Evolutionary conservation across 1,284 basidiomycete species (phyloP).

Genomic region (Fomitopsis schrenkii): DNA sequence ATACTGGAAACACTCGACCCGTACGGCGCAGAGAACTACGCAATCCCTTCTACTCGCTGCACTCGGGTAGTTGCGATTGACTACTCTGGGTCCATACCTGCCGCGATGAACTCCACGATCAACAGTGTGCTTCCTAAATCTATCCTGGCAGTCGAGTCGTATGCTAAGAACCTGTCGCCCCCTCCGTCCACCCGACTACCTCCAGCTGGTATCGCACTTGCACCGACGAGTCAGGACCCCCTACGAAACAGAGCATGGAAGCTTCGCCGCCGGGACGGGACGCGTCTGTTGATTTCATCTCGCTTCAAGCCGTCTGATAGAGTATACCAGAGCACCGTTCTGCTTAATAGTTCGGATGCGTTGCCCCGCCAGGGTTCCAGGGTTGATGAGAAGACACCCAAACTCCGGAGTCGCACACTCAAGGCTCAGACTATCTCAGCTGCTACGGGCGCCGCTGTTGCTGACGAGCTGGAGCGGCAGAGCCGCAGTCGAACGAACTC

Average conservation of each 20-base stretch:
- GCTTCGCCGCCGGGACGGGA: slow-evolving; percentile 53
- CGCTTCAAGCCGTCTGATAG: slow-evolving; percentile 45
- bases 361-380: slow-evolving; percentile 6
- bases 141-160: slow-evolving; percentile 68
- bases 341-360: slow-evolving; percentile 30
- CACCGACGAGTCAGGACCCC: slow-evolving; percentile 46
- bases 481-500: not conserved
- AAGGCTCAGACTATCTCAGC: slow-evolving; percentile 1
- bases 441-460: not conserved
- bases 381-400: slow-evolving; percentile 16
- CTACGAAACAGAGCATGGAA: slow-evolving; percentile 44
- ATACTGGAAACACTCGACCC: slow-evolving; percentile 96
- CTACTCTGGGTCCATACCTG: slow-evolving; percentile 84
- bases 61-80: slow-evolving; percentile 88
- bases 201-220: slow-evolving; percentile 51
- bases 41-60: slow-evolving; percentile 92
- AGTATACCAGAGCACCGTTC: slow-evolving; percentile 45
- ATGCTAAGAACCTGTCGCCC: slow-evolving; percentile 58
- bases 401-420: slow-evolving; percentile 12
- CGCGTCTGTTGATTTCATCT: slow-evolving; percentile 47
- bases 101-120: slow-evolving; percentile 85
- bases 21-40: slow-evolving; percentile 92
- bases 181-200: slow-evolving; percentile 69
- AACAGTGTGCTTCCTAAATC: slow-evolving; percentile 73
- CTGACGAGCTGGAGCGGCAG: not conserved